Evolutionary conservation across 164 flowering plant genomes (phyloP).

Genomic region (Magnolia officinalis): DNA sequence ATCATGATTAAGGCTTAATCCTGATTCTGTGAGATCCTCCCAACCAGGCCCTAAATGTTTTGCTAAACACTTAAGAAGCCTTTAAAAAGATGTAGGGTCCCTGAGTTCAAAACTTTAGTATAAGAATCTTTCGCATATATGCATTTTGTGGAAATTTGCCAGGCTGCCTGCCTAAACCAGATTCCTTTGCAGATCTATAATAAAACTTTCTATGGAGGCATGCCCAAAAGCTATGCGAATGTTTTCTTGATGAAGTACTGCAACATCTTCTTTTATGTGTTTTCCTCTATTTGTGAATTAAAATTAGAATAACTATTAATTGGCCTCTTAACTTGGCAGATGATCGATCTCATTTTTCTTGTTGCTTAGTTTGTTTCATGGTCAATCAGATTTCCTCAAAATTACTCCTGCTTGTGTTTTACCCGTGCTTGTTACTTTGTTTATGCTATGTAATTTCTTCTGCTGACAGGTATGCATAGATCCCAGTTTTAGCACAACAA

Average conservation of each 20-base stretch:
- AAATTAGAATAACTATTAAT: not conserved
- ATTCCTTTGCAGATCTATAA: not conserved
- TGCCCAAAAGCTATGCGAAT: not conserved
- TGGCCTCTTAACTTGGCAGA: not conserved
- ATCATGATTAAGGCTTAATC: no score
- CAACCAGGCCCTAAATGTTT: no score
- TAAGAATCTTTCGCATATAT: not conserved
- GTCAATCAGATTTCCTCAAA: not conserved
- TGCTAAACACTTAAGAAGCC: no score
- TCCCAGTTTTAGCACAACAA: conserved; percentile 62
- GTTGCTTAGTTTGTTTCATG: not conserved
- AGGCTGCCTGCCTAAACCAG: not conserved
- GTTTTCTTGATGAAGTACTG: not conserved
- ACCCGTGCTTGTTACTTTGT: not conserved
- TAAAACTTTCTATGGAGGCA: not conserved
- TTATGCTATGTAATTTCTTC: not conserved
- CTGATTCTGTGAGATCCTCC: no score
- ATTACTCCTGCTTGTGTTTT: conserved; percentile 5
- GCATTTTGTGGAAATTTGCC: not conserved
- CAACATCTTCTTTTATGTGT: not conserved
- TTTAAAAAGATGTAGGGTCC: no score
- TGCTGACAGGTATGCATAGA: conserved; percentile 60
- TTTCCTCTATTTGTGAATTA: not conserved
- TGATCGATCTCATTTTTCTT: not conserved
- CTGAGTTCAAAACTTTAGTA: no score